Percentiles rank a stretch among this genome's conserved stretches.
Conservation (phyloP, 768 basidiomycete species). For the Leccinum longicurvipes region DNA sequence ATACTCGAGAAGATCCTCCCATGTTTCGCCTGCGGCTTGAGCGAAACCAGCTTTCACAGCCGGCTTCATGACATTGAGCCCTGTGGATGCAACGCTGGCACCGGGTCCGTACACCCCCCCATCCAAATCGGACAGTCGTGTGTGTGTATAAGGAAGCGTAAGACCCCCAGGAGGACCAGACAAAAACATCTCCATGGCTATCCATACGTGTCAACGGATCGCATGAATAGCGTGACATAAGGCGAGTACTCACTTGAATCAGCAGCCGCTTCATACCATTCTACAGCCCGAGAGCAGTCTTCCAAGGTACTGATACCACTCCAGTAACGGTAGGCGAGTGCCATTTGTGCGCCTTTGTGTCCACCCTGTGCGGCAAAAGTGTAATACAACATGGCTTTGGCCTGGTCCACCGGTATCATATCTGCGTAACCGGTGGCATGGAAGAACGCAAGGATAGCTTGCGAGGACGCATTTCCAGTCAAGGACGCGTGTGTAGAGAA, state of each 20-base stretch:
- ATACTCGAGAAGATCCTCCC: slow-evolving; percentile 90
- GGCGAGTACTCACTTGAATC: slow-evolving; percentile 63
- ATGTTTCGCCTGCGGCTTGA: slow-evolving; percentile 86
- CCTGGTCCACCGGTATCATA: slow-evolving; percentile 62
- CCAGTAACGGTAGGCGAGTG: slow-evolving; percentile 93
- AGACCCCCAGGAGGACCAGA: slow-evolving; percentile 90
- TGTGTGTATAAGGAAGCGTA: slow-evolving; percentile 77
- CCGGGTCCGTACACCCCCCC: slow-evolving; percentile 96
- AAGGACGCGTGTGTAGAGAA: slow-evolving; percentile 58
- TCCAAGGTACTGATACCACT: slow-evolving; percentile 90
- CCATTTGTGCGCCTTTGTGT: slow-evolving; percentile 86
- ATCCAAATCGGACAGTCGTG: slow-evolving; percentile 80
- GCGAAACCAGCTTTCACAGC: slow-evolving; percentile 83
- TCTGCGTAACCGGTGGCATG: slow-evolving; percentile 79
- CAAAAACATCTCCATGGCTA: slow-evolving; percentile 77
- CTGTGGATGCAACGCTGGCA: slow-evolving; percentile 90
- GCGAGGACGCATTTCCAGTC: slow-evolving; percentile 85
- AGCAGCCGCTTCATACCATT: slow-evolving; percentile 89
- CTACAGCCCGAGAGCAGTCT: slow-evolving; percentile 76
- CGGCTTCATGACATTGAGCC: slow-evolving; percentile 63
- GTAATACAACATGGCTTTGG: slow-evolving; percentile 85
- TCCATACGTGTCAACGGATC: neutral
- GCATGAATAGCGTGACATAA: neutral
- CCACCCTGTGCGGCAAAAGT: slow-evolving; percentile 92
- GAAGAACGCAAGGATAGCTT: slow-evolving; percentile 85